Base-by-base conservation (phyloP, 2,329 filamentous ascomycete species). In the Cladosporium oxysporum region DNA sequence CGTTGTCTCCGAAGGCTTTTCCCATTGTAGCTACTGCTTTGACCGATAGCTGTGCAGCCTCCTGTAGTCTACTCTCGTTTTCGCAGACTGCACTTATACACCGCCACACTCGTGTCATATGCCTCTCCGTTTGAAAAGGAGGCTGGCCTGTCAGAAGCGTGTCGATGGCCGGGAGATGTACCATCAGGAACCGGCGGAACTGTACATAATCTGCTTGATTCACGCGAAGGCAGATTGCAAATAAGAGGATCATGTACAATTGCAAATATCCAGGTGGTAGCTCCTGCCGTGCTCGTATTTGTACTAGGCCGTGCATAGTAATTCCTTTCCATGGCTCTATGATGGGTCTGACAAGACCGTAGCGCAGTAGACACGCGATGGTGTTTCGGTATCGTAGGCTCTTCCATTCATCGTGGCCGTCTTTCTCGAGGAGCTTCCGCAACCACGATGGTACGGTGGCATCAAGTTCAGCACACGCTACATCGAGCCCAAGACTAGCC, bases 281-380 rank as follows among this genome's bases (percentile, higher is more conserved):
- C 16, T 41, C 16, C 37, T 41, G 37, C 16, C 7, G 37, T 7
- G 57, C 57, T 35, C 35, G 21, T 44, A 29, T n/a, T 47, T 57
- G 49, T 12, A 62, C 60, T 4, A 62, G 31, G 11, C 60, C 31
- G 16, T 62, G 60, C 60, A 62, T 62, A 5, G 60, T 53, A 28
- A 62, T 3, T 29, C 60, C 60, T 21, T 23, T 21, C 60, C 60
- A 62, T 2, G n/a, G 12, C 10, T 10, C 47, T 4, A 4, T 10
- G 21, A 55, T 21, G 1, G 47, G 33, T 5, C 31, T 31, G 16
- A 62, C 60, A 5, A 62, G 49, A 6, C 49, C 29, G 35, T 37
- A 62, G 4, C 60, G 47, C 5, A 55, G 5, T n/a, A 62, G 23
- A 10, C 16, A 14, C 14, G 23, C 18, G 11, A 41, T 18, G 7